Conservation (phyloP, 495 filamentous ascomycete species). For the Podospora fimiseda region DNA sequence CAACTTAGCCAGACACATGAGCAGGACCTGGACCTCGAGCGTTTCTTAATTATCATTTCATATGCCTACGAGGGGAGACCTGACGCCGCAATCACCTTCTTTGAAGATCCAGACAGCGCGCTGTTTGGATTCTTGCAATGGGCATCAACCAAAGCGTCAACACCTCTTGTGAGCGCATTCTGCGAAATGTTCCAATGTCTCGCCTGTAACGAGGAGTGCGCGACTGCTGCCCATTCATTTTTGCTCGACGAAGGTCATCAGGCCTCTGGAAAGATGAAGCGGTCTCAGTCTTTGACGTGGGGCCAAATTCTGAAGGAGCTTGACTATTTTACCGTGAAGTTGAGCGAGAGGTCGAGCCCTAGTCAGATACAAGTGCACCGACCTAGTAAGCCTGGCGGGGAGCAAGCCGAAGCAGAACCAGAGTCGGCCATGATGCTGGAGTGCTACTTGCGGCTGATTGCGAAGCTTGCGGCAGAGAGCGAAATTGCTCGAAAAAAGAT, state of each 20-base stretch:
- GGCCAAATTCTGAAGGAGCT: slow-evolving; percentile 86
- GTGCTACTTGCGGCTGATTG: slow-evolving; percentile 80
- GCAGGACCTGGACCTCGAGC: slow-evolving; percentile 76
- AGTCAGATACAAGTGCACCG: slow-evolving; percentile 52
- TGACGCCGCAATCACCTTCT: slow-evolving; percentile 80
- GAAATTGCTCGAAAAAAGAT: slow-evolving; percentile 61
- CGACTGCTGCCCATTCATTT: slow-evolving; percentile 76
- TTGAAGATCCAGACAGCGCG: slow-evolving; percentile 82
- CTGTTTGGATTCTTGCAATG: slow-evolving; percentile 90
- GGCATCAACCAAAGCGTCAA: slow-evolving; percentile 87
- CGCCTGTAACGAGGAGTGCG: slow-evolving; percentile 70
- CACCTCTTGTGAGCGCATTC: slow-evolving; percentile 87
- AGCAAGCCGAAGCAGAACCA: slow-evolving; percentile 62
- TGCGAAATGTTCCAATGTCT: slow-evolving; percentile 90
- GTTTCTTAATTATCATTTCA: slow-evolving; percentile 84
- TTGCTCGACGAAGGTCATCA: slow-evolving; percentile 78
- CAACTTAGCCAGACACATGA: slow-evolving; percentile 63
- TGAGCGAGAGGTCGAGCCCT: slow-evolving; percentile 55
- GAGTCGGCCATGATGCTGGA: slow-evolving; percentile 90
- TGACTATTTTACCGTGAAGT: slow-evolving; percentile 61
- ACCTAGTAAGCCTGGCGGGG: slow-evolving; percentile 47
- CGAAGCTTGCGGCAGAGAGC: slow-evolving; percentile 67
- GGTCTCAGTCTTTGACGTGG: slow-evolving; percentile 80
- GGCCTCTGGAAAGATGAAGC: slow-evolving; percentile 65
- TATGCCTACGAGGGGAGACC: slow-evolving; percentile 81